Conservation (phyloP, 768 basidiomycete genomes). For the Suillus variegatus region DNA sequence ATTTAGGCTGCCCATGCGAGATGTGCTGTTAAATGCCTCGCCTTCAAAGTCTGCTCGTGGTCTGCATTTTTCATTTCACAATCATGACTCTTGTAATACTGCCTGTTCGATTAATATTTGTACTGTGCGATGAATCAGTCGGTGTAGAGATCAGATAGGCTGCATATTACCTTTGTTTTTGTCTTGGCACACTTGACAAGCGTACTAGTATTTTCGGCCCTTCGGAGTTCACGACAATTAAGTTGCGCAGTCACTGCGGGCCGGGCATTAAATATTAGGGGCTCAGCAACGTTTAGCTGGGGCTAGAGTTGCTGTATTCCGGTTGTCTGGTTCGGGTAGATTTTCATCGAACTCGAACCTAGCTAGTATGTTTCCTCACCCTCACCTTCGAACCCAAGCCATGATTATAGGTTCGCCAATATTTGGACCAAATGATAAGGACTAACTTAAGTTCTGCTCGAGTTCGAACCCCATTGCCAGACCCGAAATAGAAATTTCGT, state of each 20-base stretch:
- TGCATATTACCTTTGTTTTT: not conserved
- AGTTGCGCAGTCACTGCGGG: not conserved
- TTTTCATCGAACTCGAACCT: too few relatives aligned
- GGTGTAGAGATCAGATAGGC: not conserved
- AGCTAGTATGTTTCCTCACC: too few relatives aligned
- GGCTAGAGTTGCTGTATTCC: too few relatives aligned
- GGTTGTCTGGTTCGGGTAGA: too few relatives aligned
- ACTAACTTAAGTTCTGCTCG: too few relatives aligned
- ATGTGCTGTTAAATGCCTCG: slow-evolving; percentile 30
- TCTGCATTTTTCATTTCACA: not conserved
- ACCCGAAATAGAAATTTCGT: too few relatives aligned
- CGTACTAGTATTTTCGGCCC: not conserved
- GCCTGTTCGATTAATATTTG: not conserved
- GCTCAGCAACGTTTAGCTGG: too few relatives aligned
- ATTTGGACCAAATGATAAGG: too few relatives aligned
- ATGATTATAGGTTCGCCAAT: too few relatives aligned
- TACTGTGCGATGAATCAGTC: not conserved
- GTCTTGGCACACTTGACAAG: not conserved
- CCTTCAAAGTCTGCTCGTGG: not conserved
- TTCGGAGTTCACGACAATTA: not conserved
- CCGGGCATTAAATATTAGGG: too few relatives aligned
- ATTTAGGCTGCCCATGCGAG: slow-evolving; percentile 75
- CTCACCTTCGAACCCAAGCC: too few relatives aligned
- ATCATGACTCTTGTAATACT: not conserved
- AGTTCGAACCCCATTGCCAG: too few relatives aligned